These are phyloP conservation scores for Vigna nakashimae DNA, from an alignment of 306 rosid species.

Conservation along the genomic window DNA sequence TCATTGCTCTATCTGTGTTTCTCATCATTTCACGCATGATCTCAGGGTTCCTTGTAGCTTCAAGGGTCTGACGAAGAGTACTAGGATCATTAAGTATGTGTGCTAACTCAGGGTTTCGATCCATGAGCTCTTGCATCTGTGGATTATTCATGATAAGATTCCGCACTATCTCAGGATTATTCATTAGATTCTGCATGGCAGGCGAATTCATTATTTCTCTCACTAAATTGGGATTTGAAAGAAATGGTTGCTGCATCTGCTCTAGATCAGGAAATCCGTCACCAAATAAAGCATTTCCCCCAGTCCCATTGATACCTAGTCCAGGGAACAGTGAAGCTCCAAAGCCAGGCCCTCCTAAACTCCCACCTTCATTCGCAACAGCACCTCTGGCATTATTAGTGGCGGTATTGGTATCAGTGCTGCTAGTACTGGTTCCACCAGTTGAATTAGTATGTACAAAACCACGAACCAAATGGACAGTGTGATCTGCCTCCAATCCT, in stretches of 20 bases:
- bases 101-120: slow-evolving; percentile 84
- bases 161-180: slow-evolving; percentile 63
- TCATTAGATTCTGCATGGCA: slow-evolving; percentile 62
- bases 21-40: slow-evolving; percentile 98
- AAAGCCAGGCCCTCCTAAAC: slow-evolving; percentile 62
- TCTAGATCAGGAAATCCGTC: slow-evolving; percentile 75
- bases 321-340: slow-evolving; percentile 76
- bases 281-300: slow-evolving; percentile 66
- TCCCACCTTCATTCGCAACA: slow-evolving; percentile 62
- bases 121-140: slow-evolving; percentile 88
- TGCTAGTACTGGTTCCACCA: slow-evolving; percentile 55
- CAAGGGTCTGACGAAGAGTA: slow-evolving; percentile 84
- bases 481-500: slow-evolving; percentile 92
- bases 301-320: slow-evolving; percentile 61
- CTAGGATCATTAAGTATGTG: slow-evolving; percentile 88
- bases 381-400: slow-evolving; percentile 55
- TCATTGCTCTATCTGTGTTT: slow-evolving; percentile 92
- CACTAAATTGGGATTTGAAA: slow-evolving; percentile 61
- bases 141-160: slow-evolving; percentile 70
- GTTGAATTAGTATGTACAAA: slow-evolving; percentile 59
- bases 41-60: slow-evolving; percentile 93
- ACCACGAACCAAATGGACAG: slow-evolving; percentile 84
- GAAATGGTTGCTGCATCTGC: slow-evolving; percentile 76
- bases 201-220: slow-evolving; percentile 69
- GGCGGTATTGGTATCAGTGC: slow-evolving; percentile 56